Conservation (phyloP, 306 rosid genomes). For the Gynostemma pentaphyllum region DNA sequence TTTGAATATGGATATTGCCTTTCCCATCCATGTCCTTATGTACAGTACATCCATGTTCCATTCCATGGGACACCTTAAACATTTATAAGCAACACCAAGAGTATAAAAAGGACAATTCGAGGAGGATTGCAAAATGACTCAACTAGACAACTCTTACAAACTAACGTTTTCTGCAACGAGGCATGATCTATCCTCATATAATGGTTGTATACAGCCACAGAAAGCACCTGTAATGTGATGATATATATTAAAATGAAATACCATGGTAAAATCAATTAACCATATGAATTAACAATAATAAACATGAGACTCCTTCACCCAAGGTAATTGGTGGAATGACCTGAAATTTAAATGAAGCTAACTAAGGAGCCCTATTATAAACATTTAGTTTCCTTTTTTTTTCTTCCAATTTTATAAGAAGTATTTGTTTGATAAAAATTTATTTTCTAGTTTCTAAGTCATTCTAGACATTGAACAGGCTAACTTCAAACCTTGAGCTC, state of each 20-base stretch:
- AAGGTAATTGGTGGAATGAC: background rate
- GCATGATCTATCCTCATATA: conserved; percentile 41
- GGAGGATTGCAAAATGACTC: background rate
- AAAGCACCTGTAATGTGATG: conserved; percentile 39
- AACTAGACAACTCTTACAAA: conserved; percentile 1
- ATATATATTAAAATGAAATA: background rate
- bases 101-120: background rate
- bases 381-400: no score
- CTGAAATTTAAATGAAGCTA: background rate
- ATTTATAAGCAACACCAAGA: background rate
- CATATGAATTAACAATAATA: background rate
- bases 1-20: background rate
- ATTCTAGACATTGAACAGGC: no score
- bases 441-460: no score
- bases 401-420: no score
- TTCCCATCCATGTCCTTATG: background rate
- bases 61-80: background rate
- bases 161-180: conserved; percentile 25
- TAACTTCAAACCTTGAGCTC: no score
- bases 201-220: conserved; percentile 75
- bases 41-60: background rate
- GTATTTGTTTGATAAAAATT: no score
- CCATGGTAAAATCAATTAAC: background rate
- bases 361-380: background rate
- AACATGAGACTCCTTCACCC: background rate